Percentiles rank a stretch among this genome's conserved stretches.
These are phyloP conservation scores for Parmelia sp. DNA, from an alignment of 495 filamentous ascomycete genomes.

Conservation along the genomic window DNA sequence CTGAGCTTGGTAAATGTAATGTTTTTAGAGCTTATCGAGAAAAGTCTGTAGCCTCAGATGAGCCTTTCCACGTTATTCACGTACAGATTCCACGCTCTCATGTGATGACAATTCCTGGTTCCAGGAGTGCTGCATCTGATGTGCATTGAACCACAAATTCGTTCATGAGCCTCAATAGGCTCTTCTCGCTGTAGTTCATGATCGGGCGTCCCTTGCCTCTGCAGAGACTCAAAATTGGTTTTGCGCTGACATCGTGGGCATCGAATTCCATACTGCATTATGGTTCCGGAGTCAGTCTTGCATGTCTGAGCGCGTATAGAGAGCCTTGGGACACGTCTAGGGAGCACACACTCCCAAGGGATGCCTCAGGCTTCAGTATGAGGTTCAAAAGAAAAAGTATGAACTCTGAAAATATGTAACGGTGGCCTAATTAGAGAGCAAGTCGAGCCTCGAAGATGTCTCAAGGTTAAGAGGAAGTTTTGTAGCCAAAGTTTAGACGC, in stretches of 20 bases:
- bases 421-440: too few species aligned
- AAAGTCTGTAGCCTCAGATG: constrained; percentile 45
- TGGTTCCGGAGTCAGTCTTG: not conserved
- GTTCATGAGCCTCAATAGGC: not conserved
- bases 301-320: too few species aligned
- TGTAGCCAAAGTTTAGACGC: not conserved
- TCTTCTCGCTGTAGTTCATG: not conserved
- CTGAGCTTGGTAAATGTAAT: not conserved
- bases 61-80: not conserved
- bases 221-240: constrained; percentile 63
- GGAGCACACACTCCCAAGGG: too few species aligned
- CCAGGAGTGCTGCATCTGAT: constrained; percentile 7
- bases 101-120: constrained; percentile 64
- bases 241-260: constrained; percentile 68
- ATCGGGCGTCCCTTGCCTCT: not conserved
- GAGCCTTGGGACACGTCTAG: too few species aligned
- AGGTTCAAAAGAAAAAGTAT: too few species aligned
- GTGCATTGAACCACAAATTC: not conserved
- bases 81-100: constrained; percentile 74
- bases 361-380: too few species aligned
- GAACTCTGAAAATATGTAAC: too few species aligned
- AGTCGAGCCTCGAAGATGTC: not conserved
- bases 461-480: not conserved
- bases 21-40: constrained; percentile 48
- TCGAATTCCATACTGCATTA: constrained; percentile 61